Percentiles rank a stretch among this genome's conserved stretches.
Evolutionary conservation across 2,329 filamentous ascomycete genomes (phyloP).

Genomic region (Calonectria leucothoes): DNA sequence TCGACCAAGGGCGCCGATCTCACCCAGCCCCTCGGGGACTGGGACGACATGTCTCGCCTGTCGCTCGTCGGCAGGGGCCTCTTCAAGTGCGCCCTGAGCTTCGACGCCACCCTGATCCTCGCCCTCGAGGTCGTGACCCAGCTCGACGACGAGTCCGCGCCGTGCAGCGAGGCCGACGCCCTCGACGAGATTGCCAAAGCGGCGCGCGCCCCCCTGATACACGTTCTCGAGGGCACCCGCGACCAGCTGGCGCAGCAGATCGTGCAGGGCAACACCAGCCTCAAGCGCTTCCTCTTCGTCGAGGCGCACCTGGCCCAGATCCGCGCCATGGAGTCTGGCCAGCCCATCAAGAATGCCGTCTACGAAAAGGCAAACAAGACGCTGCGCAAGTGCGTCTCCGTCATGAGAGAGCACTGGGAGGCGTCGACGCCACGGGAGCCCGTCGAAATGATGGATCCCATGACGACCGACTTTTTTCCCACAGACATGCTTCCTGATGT

Average conservation of each 20-base stretch:
- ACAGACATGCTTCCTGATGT: constrained; percentile 33
- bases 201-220: constrained; percentile 33
- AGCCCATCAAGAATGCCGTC: constrained; percentile 33
- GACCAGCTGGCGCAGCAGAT: constrained; percentile 36
- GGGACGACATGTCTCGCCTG: constrained; percentile 38
- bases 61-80: constrained; percentile 39
- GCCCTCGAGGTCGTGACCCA: constrained; percentile 38
- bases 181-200: constrained; percentile 39
- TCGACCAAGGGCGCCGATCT: constrained; percentile 29
- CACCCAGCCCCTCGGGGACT: constrained; percentile 23
- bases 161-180: constrained; percentile 33
- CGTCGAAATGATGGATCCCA: constrained; percentile 22
- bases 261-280: constrained; percentile 35
- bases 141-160: constrained; percentile 35
- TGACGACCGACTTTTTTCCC: constrained; percentile 31
- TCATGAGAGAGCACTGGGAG: constrained; percentile 28
- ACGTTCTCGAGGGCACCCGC: constrained; percentile 28
- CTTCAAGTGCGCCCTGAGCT: constrained; percentile 41
- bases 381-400: constrained; percentile 30
- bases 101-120: constrained; percentile 39
- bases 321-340: constrained; percentile 35
- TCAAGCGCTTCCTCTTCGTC: constrained; percentile 39
- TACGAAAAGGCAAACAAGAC: constrained; percentile 36
- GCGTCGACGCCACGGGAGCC: constrained; percentile 34
- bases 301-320: constrained; percentile 39